phyloP scores from a whole-genome alignment of 2,329 filamentous ascomycete genomes.

The Hirsutella minnesotensis region DNA sequence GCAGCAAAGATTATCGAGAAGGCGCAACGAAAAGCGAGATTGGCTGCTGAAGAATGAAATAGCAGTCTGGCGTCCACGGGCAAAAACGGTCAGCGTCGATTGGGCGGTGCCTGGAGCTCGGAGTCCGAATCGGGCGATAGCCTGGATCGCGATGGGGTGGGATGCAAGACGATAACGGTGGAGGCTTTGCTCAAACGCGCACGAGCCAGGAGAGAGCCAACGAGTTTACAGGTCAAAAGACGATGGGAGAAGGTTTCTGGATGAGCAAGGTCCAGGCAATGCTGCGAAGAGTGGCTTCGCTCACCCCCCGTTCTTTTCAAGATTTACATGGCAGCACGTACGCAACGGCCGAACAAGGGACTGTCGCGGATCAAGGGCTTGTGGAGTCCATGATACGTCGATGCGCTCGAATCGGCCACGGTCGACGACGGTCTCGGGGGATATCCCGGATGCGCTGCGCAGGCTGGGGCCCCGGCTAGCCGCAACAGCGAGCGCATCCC shows the following conservation, averaged over 20 bases:
- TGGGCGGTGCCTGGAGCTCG: background rate
- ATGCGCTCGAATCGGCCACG: background rate
- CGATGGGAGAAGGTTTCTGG: too few species aligned
- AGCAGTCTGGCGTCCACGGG: background rate
- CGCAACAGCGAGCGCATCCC: background rate
- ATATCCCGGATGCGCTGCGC: background rate
- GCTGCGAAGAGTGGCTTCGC: too few species aligned
- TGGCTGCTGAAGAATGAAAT: background rate
- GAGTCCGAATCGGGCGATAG: slow-evolving; percentile 1
- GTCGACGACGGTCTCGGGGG: too few species aligned
- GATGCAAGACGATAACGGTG: background rate
- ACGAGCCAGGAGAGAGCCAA: too few species aligned
- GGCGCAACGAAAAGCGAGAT: too few species aligned
- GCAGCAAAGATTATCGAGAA: too few species aligned
- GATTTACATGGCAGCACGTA: too few species aligned
- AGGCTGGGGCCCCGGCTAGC: too few species aligned
- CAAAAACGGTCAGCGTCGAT: background rate
- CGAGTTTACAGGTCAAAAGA: too few species aligned
- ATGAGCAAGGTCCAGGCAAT: too few species aligned
- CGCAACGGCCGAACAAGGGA: too few species aligned
- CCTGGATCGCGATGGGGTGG: background rate
- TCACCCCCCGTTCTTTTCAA: too few species aligned
- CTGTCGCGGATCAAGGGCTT: background rate
- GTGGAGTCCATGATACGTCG: background rate
- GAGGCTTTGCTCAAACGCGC: background rate